phyloP scores from a whole-genome alignment of 2,329 filamentous ascomycete genomes.

The Botrytis fabae region DNA sequence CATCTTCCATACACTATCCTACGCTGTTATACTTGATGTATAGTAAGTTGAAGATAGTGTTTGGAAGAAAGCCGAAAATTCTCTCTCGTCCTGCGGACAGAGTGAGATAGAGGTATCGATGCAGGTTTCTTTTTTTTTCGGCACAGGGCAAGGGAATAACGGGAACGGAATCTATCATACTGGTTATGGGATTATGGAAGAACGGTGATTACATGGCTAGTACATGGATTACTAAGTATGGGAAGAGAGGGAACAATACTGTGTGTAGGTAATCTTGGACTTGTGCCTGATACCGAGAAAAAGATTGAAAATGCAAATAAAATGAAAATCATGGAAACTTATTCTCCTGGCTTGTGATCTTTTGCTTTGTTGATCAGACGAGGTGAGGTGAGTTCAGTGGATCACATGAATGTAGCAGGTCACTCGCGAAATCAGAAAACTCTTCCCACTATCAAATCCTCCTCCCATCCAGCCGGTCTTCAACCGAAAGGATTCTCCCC shows the following conservation, averaged over 20 bases:
- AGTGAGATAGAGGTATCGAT: conserved; percentile 3
- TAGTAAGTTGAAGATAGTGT: background rate
- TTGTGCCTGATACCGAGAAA: conserved; percentile 15
- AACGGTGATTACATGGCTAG: conserved; percentile 12
- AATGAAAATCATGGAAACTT: background rate
- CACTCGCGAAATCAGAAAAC: background rate
- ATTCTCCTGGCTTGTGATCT: background rate
- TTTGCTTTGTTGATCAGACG: background rate
- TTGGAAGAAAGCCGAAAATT: background rate
- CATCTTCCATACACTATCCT: conserved; percentile 30
- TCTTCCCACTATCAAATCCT: background rate
- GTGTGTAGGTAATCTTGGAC: conserved; percentile 17
- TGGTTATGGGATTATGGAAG: conserved; percentile 1
- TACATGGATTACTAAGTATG: conserved; percentile 6
- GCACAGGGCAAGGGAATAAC: conserved; percentile 1
- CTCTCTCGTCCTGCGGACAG: conserved; percentile 10
- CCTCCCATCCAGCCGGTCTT: conserved; percentile 2
- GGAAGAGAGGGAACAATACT: conserved; percentile 6
- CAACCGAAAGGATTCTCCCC: background rate
- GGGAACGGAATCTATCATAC: conserved; percentile 8
- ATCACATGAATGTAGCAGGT: background rate
- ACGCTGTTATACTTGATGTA: background rate
- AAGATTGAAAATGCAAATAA: background rate
- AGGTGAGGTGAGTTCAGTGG: background rate
- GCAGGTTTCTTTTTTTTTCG: conserved; percentile 8